These are phyloP conservation scores for Passiflora organensis DNA, from an alignment of 345 rosid species.

Conservation along the genomic window DNA sequence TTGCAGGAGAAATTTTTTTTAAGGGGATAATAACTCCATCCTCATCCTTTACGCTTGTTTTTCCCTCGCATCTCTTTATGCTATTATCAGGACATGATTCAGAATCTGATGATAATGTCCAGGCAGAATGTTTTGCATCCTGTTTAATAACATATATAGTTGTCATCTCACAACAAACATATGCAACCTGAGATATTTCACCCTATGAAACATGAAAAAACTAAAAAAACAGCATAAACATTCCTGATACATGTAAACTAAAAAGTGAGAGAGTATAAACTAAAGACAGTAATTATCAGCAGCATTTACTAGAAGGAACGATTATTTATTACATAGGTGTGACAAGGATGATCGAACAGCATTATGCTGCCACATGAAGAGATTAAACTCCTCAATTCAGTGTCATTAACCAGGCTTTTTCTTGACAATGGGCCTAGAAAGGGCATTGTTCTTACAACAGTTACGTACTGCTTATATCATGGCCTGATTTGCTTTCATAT, in stretches of 20 bases:
- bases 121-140: constrained; percentile 39
- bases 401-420: not conserved
- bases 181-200: constrained; percentile 3
- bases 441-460: not conserved
- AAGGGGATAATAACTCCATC: constrained; percentile 25
- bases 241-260: not conserved
- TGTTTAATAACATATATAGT: constrained; percentile 22
- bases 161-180: constrained; percentile 13
- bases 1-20: constrained; percentile 26
- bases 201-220: too few species aligned
- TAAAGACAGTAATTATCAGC: too few species aligned
- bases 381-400: too few species aligned
- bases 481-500: not conserved
- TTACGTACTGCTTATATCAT: not conserved
- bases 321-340: too few species aligned
- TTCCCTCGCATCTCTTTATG: not conserved
- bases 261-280: too few species aligned
- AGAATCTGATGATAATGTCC: constrained; percentile 64
- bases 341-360: too few species aligned
- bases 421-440: not conserved
- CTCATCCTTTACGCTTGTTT: constrained; percentile 23
- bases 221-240: too few species aligned
- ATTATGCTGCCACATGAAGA: not conserved
- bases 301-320: too few species aligned
- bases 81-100: constrained; percentile 47